Evolutionary conservation across 306 rosid species (phyloP).

Genomic region (Lathyrus oleraceus): DNA sequence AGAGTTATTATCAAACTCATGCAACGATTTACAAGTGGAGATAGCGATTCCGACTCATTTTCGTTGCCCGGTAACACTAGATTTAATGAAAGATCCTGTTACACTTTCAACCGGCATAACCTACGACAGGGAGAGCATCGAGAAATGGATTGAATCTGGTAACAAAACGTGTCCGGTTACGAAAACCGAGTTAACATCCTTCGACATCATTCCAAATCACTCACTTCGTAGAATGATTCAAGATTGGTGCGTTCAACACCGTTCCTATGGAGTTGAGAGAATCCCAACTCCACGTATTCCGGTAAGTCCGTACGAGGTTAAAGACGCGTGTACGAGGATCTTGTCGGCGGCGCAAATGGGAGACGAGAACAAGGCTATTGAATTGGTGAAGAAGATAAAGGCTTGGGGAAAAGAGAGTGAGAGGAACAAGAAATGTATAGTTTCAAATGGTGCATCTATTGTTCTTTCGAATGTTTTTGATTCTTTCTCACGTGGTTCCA

Average conservation of each 20-base stretch:
- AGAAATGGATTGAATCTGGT: slow-evolving; percentile 75
- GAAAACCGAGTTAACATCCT: slow-evolving; percentile 46
- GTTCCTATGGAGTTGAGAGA: slow-evolving; percentile 67
- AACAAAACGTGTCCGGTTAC: slow-evolving; percentile 75
- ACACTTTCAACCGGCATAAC: slow-evolving; percentile 75
- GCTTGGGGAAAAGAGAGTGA: slow-evolving; percentile 84
- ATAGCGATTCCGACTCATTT: slow-evolving; percentile 60
- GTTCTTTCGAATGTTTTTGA: slow-evolving; percentile 51
- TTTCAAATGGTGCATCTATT: slow-evolving; percentile 43
- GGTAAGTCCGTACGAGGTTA: slow-evolving; percentile 47
- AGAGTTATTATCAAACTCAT: slow-evolving; percentile 26
- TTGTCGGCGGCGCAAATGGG: slow-evolving; percentile 34
- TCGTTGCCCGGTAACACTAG: slow-evolving; percentile 77
- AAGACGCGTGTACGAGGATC: slow-evolving; percentile 47
- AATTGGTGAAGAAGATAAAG: slow-evolving; percentile 58
- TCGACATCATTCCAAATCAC: slow-evolving; percentile 77
- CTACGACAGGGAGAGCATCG: slow-evolving; percentile 81
- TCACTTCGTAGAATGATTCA: slow-evolving; percentile 70
- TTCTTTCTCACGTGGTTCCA: slow-evolving; percentile 39
- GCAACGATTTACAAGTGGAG: slow-evolving; percentile 47
- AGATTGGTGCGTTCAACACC: slow-evolving; percentile 80
- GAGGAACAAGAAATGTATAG: slow-evolving; percentile 63
- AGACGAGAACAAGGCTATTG: slow-evolving; percentile 45
- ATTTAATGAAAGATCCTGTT: slow-evolving; percentile 85
- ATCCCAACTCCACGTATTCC: slow-evolving; percentile 88